Evolutionary conservation across 768 basidiomycete genomes (phyloP), one percentile per base, ranked within the genome.

Genomic region (Paxillus involutus): DNA sequence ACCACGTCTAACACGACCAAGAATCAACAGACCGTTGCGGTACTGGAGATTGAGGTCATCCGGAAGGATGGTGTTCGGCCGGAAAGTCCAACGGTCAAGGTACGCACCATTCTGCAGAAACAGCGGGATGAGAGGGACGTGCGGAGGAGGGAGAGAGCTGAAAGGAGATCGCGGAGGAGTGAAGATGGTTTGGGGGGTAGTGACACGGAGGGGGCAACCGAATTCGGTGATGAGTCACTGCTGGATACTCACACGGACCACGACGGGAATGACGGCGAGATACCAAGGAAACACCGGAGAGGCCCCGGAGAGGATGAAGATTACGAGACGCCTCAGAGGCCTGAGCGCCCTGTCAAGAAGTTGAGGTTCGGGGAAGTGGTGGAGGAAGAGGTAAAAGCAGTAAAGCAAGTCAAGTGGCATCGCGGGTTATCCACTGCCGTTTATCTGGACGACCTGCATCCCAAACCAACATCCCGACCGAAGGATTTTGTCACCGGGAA

Each of bases 271-370:
- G 64, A 62, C 46, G 58, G 56, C 26, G 57, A 71, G 56, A 42
- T 57, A 55, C 50, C 46, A 47, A 49, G 57, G 49, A 71, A 68
- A 56, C 88, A 91, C 71, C 71, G 67, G 49, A 74, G 84, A 61
- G 91, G 85, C 2, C 81, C 90, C 4, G 91, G 91, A 2, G 91
- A 94, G 24, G 89, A 91, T 26, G 90, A 86, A 60, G 89, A 90
- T 55, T 91, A 90, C 59, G 77, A 79, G 62, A 88, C 87, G 11
- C 89, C 89, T 3, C 73, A 78, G 43, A 73, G 73, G 59, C 70
- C 73, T 35, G 71, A 72, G 26, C 70, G 72, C 44, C 68, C 70
- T 36, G 50, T 69, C 50, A 83, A 81, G 67, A 67, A 74, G 14
- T 66, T 72, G 17, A 68, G 71, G 49, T 74, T 73, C 33, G 65